phyloP scores from a whole-genome alignment of 1,284 basidiomycete species.

The Thelephora terrestris region DNA sequence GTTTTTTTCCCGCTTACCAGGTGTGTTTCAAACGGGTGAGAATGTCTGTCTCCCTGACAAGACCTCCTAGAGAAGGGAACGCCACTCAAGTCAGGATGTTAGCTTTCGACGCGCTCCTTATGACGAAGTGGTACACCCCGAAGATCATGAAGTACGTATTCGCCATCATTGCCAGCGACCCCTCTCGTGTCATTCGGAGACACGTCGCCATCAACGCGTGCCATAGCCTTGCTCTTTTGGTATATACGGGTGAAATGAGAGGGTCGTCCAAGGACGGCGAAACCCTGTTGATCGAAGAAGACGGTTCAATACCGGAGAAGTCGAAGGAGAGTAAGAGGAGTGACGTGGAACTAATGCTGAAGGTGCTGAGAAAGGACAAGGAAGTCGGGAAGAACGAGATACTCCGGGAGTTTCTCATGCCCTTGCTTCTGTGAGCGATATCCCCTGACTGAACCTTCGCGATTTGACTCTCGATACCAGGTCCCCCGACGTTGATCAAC shows the following conservation, averaged over 20 bases:
- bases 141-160: slow-evolving; percentile 85
- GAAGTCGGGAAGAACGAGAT: slow-evolving; percentile 80
- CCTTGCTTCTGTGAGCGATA: slow-evolving; percentile 62
- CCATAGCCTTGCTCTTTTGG: slow-evolving; percentile 80
- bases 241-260: slow-evolving; percentile 87
- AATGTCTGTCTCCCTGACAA: slow-evolving; percentile 8
- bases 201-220: slow-evolving; percentile 82
- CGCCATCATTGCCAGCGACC: slow-evolving; percentile 81
- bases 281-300: slow-evolving; percentile 74
- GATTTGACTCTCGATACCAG: slow-evolving; percentile 27
- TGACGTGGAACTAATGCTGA: slow-evolving; percentile 73
- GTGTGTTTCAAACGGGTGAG: slow-evolving; percentile 31
- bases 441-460: slow-evolving; percentile 1
- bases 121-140: slow-evolving; percentile 82
- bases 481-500: slow-evolving; percentile 66
- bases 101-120: slow-evolving; percentile 89
- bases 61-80: slow-evolving; percentile 70
- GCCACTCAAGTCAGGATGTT: slow-evolving; percentile 85
- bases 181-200: slow-evolving; percentile 74
- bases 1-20: slow-evolving; percentile 86
- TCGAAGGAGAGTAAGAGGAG: slow-evolving; percentile 69
- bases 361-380: slow-evolving; percentile 72
- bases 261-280: slow-evolving; percentile 64
- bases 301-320: slow-evolving; percentile 63
- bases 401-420: slow-evolving; percentile 71